Evolutionary conservation across 371 early-diverging fungal species (phyloP).

Genomic region (Mortierella sp.): DNA sequence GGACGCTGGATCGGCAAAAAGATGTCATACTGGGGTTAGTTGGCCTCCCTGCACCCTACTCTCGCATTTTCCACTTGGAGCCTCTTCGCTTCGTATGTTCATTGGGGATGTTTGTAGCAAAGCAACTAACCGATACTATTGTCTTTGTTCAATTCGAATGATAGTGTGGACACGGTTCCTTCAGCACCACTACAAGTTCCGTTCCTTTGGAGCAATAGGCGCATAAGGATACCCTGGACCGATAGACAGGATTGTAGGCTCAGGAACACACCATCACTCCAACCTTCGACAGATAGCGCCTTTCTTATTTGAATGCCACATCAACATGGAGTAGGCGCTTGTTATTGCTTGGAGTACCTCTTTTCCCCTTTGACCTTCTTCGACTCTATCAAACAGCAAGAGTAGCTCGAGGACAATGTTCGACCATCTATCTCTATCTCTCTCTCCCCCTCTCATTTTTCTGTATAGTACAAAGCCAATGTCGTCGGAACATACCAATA

Average conservation of each 20-base stretch:
- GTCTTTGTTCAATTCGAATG: background rate
- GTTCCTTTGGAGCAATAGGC: slow-evolving; percentile 31
- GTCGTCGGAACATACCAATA: background rate
- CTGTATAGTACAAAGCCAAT: background rate
- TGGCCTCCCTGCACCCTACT: background rate
- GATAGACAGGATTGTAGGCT: background rate
- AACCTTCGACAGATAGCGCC: background rate
- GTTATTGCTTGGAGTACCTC: background rate
- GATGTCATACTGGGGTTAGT: slow-evolving; percentile 68
- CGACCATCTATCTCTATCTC: background rate
- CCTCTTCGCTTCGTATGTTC: background rate
- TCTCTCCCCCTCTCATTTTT: background rate
- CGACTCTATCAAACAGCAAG: background rate
- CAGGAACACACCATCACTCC: background rate
- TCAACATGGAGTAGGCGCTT: background rate
- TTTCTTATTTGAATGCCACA: background rate
- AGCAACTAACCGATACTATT: background rate
- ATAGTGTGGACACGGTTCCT: slow-evolving; percentile 48
- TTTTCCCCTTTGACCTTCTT: background rate
- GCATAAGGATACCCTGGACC: slow-evolving; percentile 15
- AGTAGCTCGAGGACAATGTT: background rate
- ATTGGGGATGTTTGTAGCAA: background rate
- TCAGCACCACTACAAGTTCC: slow-evolving; percentile 47
- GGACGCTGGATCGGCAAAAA: slow-evolving; percentile 75
- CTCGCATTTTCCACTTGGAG: too few species aligned